Evolutionary conservation across 2,329 filamentous ascomycete genomes (phyloP), one percentile per base, ranked within the genome.

Genomic region (Aphanocladium album): DNA sequence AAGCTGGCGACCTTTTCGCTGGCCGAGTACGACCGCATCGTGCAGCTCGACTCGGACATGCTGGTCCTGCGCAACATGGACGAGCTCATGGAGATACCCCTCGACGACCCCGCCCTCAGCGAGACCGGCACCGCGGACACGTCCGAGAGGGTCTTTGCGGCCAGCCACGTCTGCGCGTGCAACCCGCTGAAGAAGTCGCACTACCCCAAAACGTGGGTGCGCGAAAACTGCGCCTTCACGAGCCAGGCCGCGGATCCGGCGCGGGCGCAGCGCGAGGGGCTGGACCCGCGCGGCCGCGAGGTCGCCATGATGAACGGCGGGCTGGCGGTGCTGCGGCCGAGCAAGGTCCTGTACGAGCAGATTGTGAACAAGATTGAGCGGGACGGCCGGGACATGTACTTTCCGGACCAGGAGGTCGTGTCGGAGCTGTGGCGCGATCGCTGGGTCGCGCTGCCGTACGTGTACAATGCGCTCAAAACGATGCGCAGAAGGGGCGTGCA

Each of bases 1-100:
- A 96, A 96, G 76, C 83, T 96, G 30, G 84, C 87, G 17, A 86
- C 89, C 6, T 96, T 96, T 72, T 86, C 84, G 23, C 79, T 96
- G 35, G 81, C 81, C 19, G 86, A 93, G 71, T 96, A 93, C 76
- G 81, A 87, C 27, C 84, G 91, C 45, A 84, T 96, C 37, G 89
- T 96, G 39, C 89, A 91, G 75, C 81, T 96, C 59, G 92, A 96
- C 76, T 89, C 88, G 69, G 92, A 96, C 76, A 96, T 96, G 91
- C 77, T 96, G 55, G 86, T 91, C 8, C 75, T 88, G 65, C 81
- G 81, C 68, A 96, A 96, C 74, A 96, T 96, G 90, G 92, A 96
- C 72, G 91, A 96, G 77, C 78, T 96, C 66, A 96, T 96, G 90
- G 85, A 90, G n/a, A 67, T 96, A 54, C 77, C 84, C 63, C 83